Conservation (phyloP, 305 asterid species). For the Lippia alba region DNA sequence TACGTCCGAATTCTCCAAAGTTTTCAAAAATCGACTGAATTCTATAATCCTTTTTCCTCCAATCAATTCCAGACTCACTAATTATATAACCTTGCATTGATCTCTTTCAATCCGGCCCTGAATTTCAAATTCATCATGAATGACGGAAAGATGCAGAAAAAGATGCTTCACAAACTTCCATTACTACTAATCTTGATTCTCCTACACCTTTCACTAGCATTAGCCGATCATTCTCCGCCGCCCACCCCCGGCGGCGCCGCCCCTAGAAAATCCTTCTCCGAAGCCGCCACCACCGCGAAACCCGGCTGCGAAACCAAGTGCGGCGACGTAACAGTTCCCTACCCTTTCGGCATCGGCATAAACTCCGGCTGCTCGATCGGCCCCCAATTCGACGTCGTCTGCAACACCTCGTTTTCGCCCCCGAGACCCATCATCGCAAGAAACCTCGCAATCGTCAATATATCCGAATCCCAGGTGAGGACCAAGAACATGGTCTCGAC, state of each 20-base stretch:
- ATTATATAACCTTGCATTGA: no score
- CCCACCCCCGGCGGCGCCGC: not conserved
- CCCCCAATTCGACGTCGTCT: conserved; percentile 40
- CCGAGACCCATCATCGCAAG: conserved; percentile 23
- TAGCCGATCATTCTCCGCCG: conserved; percentile 28
- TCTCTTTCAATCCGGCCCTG: not conserved
- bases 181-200: conserved; percentile 13
- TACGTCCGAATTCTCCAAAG: not conserved
- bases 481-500: conserved; percentile 32
- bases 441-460: conserved; percentile 24
- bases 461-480: conserved; percentile 30
- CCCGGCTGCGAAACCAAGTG: conserved; percentile 56
- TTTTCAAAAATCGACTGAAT: not conserved
- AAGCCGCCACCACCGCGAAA: conserved; percentile 44
- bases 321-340: conserved; percentile 59
- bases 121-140: not conserved
- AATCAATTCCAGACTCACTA: no score
- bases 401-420: conserved; percentile 29
- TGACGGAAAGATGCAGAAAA: not conserved
- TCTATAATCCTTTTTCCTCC: not conserved
- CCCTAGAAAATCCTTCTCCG: conserved; percentile 35
- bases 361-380: conserved; percentile 54
- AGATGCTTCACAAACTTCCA: not conserved
- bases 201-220: conserved; percentile 23
- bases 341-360: conserved; percentile 66